phyloP scores from a whole-genome alignment of 2,329 filamentous ascomycete species.

The Fusarium neocosmosporiellum region DNA sequence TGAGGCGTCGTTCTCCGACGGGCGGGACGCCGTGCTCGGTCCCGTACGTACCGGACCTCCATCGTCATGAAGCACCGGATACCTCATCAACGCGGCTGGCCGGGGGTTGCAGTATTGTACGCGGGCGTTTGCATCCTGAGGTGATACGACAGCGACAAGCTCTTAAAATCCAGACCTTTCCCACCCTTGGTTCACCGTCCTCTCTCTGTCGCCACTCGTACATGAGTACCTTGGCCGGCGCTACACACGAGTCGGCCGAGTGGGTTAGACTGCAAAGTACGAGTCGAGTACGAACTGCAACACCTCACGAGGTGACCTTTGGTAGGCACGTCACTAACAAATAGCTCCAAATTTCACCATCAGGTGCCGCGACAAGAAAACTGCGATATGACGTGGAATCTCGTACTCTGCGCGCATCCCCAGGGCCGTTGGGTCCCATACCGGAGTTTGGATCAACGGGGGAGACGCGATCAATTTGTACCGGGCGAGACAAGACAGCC shows the following conservation, averaged over 20 bases:
- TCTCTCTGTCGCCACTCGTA: slow-evolving; percentile 20
- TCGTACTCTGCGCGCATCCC: not conserved
- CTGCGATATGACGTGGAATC: slow-evolving; percentile 30
- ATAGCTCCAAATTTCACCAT: slow-evolving; percentile 10
- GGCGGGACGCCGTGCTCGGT: not conserved
- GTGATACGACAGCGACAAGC: not conserved
- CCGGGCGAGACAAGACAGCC: not conserved
- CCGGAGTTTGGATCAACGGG: not conserved
- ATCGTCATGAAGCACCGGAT: not conserved
- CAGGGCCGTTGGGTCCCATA: not conserved
- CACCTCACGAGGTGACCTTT: not conserved
- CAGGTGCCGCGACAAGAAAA: slow-evolving; percentile 22
- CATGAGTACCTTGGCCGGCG: not conserved
- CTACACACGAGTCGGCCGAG: slow-evolving; percentile 31
- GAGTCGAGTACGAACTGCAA: slow-evolving; percentile 21
- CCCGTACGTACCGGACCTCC: not conserved
- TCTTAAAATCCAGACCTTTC: slow-evolving; percentile 1
- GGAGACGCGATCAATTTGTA: slow-evolving; percentile 19
- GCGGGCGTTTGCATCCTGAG: not conserved
- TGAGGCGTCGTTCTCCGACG: not conserved
- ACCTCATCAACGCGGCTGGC: not conserved
- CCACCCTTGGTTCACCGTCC: slow-evolving; percentile 20
- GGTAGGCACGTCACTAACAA: not conserved
- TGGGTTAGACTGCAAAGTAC: slow-evolving; percentile 9
- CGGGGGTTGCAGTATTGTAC: not conserved